Percentiles rank a stretch among this genome's conserved stretches.
phyloP scores from a whole-genome alignment of 73 alveolate genomes.

The Stentor coeruleus region DNA sequence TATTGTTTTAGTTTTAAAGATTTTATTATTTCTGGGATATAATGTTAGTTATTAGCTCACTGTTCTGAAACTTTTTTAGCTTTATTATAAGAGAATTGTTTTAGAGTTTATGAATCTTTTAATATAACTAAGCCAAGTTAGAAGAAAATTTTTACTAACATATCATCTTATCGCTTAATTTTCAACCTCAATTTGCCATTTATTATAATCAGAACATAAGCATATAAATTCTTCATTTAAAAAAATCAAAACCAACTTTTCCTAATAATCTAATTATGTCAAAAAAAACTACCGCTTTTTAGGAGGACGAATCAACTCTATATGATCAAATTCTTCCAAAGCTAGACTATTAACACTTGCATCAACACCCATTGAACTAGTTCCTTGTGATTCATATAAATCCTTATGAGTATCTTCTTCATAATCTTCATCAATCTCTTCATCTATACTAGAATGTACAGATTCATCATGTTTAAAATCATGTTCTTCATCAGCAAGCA shows the following conservation, averaged over 20 bases:
- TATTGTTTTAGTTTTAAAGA: no score
- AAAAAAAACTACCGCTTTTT: no score
- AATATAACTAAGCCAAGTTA: neutral
- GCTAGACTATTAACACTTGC: constrained; percentile 26
- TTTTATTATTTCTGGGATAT: neutral
- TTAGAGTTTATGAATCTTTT: no score
- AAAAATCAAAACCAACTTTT: no score
- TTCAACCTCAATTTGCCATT: neutral
- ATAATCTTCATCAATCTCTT: neutral
- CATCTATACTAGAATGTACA: neutral
- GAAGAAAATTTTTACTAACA: neutral
- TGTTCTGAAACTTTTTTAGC: neutral
- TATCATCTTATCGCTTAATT: neutral
- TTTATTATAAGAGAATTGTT: neutral
- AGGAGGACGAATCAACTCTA: constrained; percentile 1
- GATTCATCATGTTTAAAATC: no score
- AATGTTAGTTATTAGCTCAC: neutral
- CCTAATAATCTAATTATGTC: no score
- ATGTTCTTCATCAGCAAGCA: constrained; percentile 4
- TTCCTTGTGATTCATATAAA: neutral
- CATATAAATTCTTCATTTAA: no score
- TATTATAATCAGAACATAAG: no score
- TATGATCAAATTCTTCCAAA: constrained; percentile 29
- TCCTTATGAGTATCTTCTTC: constrained; percentile 22
- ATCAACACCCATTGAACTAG: constrained; percentile 23